Conservation (phyloP, 169 alveolate genomes). For the Plasmodium billcollinsi region DNA sequence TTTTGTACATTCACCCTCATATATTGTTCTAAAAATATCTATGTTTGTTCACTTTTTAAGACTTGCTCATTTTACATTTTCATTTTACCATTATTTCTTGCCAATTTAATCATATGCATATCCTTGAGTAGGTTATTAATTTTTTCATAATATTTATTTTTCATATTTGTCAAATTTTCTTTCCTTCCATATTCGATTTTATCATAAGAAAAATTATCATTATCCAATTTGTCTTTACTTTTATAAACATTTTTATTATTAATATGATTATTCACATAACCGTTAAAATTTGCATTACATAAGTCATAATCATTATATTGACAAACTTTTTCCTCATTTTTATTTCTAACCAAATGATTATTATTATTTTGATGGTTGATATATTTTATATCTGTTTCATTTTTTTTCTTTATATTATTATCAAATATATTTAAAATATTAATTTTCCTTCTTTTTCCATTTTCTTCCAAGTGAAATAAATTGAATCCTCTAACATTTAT, state of each 20-base stretch:
- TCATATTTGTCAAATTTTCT: slow-evolving; percentile 8
- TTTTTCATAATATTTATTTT: slow-evolving; percentile 59
- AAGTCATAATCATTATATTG: neutral
- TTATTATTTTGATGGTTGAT: neutral
- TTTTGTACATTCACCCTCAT: too few relatives aligned
- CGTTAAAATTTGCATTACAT: neutral
- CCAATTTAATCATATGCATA: slow-evolving; percentile 33
- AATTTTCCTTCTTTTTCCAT: slow-evolving; percentile 53
- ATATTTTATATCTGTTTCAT: neutral
- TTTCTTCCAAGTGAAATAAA: slow-evolving; percentile 43
- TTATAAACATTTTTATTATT: neutral
- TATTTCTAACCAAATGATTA: neutral
- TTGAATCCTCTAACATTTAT: slow-evolving; percentile 31
- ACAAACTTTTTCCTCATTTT: neutral
- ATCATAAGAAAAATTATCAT: slow-evolving; percentile 2
- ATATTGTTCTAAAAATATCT: too few relatives aligned
- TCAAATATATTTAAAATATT: slow-evolving; percentile 22
- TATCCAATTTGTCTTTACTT: neutral
- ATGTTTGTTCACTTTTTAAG: too few relatives aligned
- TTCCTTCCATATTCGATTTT: slow-evolving; percentile 6
- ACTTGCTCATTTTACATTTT: neutral
- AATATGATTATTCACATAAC: neutral
- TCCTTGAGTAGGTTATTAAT: slow-evolving; percentile 41
- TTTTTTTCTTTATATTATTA: neutral
- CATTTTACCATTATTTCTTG: slow-evolving; percentile 19